A percentile compares a stretch with the other conserved stretches of the same genome.
These are phyloP conservation scores for Myochromella boudieri DNA, from an alignment of 768 basidiomycete genomes.

Conservation along the genomic window DNA sequence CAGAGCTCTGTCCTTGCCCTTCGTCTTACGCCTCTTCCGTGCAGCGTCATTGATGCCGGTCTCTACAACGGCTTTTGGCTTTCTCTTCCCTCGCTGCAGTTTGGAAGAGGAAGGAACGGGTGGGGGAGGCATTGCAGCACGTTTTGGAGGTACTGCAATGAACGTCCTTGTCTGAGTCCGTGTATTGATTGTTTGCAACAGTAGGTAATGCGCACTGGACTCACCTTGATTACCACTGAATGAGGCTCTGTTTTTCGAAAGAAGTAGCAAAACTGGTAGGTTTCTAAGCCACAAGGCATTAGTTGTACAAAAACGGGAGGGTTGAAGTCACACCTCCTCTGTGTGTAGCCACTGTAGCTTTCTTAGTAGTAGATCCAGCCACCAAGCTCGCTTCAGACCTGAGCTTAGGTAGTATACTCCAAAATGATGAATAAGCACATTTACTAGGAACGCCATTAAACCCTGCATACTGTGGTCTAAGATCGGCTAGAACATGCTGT, in stretches of 20 bases:
- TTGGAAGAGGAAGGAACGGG: constrained; percentile 19
- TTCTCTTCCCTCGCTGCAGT: constrained; percentile 21
- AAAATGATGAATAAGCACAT: neutral
- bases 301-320: constrained; percentile 5
- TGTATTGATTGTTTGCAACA: neutral
- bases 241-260: constrained; percentile 81
- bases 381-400: constrained; percentile 54
- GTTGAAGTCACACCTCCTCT: constrained; percentile 65
- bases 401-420: constrained; percentile 69
- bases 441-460: neutral
- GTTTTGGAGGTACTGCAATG: constrained; percentile 28
- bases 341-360: constrained; percentile 77
- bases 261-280: constrained; percentile 92
- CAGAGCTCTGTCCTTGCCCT: constrained; percentile 30
- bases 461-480: constrained; percentile 60
- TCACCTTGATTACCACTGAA: constrained; percentile 80
- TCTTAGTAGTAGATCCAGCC: constrained; percentile 49
- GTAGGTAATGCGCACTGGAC: constrained; percentile 6
- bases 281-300: constrained; percentile 45
- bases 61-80: constrained; percentile 11
- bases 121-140: constrained; percentile 18
- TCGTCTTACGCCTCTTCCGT: constrained; percentile 38
- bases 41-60: constrained; percentile 6
- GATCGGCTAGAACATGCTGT: constrained; percentile 77
- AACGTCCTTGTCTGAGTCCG: constrained; percentile 38